Percentiles rank a stretch among this genome's conserved stretches.
phyloP scores from a whole-genome alignment of 306 rosid genomes.

The Potentilla sterilis region DNA sequence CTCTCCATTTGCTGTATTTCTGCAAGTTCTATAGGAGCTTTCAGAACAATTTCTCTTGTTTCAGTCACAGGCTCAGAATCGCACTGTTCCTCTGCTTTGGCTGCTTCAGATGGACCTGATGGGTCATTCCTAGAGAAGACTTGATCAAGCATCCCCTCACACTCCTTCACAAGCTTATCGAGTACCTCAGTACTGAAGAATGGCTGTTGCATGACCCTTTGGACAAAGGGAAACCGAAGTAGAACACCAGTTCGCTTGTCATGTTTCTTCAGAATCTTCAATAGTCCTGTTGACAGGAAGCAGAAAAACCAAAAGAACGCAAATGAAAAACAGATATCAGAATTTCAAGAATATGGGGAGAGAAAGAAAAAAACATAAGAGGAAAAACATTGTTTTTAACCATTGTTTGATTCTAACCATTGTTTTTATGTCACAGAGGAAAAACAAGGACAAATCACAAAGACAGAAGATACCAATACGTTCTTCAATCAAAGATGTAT shows the following conservation, averaged over 20 bases:
- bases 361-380: background rate
- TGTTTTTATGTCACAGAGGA: background rate
- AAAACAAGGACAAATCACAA: background rate
- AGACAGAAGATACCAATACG: background rate
- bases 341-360: background rate
- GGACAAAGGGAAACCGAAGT: constrained; percentile 66
- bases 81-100: constrained; percentile 36
- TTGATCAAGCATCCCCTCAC: constrained; percentile 54
- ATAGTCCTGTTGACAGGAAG: constrained; percentile 43
- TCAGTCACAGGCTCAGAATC: constrained; percentile 28
- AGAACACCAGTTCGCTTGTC: constrained; percentile 82
- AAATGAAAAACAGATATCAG: background rate
- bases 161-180: constrained; percentile 72
- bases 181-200: constrained; percentile 78
- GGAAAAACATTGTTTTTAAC: background rate
- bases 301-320: background rate
- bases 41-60: constrained; percentile 29
- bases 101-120: constrained; percentile 29
- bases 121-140: constrained; percentile 51
- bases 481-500: background rate
- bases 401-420: too few relatives aligned
- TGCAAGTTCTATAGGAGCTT: constrained; percentile 57
- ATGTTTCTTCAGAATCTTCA: constrained; percentile 88
- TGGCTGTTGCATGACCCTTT: constrained; percentile 74
- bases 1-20: constrained; percentile 76